A percentile compares a stretch with the other conserved stretches of the same genome.
phyloP scores from a whole-genome alignment of 78 protist genomes.

The Dictyostelium citrinum region DNA sequence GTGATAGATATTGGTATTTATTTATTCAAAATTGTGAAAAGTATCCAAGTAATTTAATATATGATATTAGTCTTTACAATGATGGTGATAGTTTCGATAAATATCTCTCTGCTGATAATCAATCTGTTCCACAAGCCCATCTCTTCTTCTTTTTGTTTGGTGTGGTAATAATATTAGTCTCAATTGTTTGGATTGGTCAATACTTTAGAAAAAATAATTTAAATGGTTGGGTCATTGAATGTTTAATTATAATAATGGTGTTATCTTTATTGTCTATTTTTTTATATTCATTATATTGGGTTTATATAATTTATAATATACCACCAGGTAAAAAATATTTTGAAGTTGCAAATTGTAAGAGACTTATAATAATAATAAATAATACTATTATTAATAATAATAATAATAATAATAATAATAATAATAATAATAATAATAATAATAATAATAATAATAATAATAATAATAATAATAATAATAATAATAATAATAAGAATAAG shows the following conservation, averaged over 20 bases:
- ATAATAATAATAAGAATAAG: too few species aligned
- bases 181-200: not conserved
- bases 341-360: not conserved
- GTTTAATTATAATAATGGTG: not conserved
- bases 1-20: conserved; percentile 56
- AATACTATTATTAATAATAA: not conserved
- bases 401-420: conserved; percentile 1
- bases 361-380: not conserved
- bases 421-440: not conserved
- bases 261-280: not conserved
- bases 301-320: not conserved
- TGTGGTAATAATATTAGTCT: not conserved
- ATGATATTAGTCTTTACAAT: not conserved
- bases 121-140: conserved; percentile 48
- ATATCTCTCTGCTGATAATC: conserved; percentile 32
- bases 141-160: not conserved
- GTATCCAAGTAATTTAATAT: not conserved
- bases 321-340: not conserved
- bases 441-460: too few species aligned
- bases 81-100: conserved; percentile 39
- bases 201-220: not conserved
- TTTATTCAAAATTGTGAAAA: conserved; percentile 32
- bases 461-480: too few species aligned
- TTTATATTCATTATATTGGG: conserved; percentile 19
- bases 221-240: not conserved